Percentiles rank a stretch among this genome's conserved stretches.
These are phyloP conservation scores for Lachancea fermentati DNA, from an alignment of 805 yeast species.

Conservation along the genomic window DNA sequence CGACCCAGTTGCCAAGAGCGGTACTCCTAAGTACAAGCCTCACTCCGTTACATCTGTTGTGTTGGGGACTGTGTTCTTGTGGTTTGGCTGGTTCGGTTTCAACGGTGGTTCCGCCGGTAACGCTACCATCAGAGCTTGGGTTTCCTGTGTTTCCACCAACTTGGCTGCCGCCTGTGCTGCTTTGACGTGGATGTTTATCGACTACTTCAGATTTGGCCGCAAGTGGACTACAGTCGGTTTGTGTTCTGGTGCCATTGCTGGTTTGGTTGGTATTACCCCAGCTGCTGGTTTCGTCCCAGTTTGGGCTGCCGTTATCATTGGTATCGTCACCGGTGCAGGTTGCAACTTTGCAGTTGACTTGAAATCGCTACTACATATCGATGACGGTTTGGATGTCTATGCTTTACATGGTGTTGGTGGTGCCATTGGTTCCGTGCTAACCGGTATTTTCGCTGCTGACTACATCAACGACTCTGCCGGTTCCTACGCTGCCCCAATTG, in stretches of 20 bases:
- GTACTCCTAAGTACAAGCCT: conserved; percentile 86
- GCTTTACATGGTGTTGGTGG: conserved; percentile 96
- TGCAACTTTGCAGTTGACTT: conserved; percentile 85
- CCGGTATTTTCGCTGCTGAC: conserved; percentile 90
- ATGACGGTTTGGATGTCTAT: conserved; percentile 93
- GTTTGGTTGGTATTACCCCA: conserved; percentile 92
- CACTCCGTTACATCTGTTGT: conserved; percentile 89
- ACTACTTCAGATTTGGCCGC: conserved; percentile 76
- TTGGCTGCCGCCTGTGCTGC: conserved; percentile 93
- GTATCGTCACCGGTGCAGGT: conserved; percentile 65
- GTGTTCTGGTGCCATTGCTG: conserved; percentile 91
- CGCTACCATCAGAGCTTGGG: conserved; percentile 88
- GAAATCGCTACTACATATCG: conserved; percentile 66
- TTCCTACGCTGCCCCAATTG: conserved; percentile 44
- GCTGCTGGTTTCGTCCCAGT: conserved; percentile 96
- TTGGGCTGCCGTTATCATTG: conserved; percentile 81
- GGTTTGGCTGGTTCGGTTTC: conserved; percentile 99
- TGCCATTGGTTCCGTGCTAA: conserved; percentile 70
- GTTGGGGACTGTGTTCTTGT: conserved; percentile 86
- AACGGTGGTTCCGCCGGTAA: conserved; percentile 98
- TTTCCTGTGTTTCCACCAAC: conserved; percentile 89
- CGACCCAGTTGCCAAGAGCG: conserved; percentile 59
- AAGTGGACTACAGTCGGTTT: conserved; percentile 93
- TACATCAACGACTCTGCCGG: conserved; percentile 84
- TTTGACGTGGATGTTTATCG: conserved; percentile 89